Conservation (phyloP, 192 early-diverging fungal species). For the Oehlia diaphana region DNA sequence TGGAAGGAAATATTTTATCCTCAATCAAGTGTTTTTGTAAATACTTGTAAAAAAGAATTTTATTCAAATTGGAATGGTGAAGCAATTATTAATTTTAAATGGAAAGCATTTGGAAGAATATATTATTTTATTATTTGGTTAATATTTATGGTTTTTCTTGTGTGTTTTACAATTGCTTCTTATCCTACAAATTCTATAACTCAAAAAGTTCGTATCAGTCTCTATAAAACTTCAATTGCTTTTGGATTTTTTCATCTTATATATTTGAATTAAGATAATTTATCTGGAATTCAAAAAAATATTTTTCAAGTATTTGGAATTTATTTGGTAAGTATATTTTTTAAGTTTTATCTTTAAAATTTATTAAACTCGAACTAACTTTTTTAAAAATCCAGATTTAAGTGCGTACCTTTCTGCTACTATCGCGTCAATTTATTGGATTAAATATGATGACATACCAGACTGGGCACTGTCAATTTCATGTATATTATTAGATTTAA, state of each 20-base stretch:
- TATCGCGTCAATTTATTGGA: background rate
- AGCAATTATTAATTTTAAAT: conserved; percentile 20
- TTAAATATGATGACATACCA: background rate
- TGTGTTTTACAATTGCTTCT: background rate
- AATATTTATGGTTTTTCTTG: background rate
- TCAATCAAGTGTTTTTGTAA: background rate
- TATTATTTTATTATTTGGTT: background rate
- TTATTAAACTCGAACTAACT: background rate
- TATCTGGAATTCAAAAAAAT: background rate
- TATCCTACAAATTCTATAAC: background rate
- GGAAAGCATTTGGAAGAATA: background rate
- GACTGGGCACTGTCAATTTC: background rate
- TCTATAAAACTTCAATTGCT: background rate
- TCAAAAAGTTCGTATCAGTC: no score
- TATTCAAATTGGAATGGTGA: conserved; percentile 1
- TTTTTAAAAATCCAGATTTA: background rate
- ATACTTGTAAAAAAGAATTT: background rate
- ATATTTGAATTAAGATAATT: conserved; percentile 9
- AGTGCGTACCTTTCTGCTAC: background rate
- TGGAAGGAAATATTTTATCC: background rate
- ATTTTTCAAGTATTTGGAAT: background rate
- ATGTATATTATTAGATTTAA: background rate
- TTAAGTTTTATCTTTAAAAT: background rate
- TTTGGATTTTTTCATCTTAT: background rate
- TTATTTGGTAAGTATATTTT: background rate